Percentiles rank a stretch among this genome's conserved stretches.
Evolutionary conservation across 169 alveolate genomes (phyloP).

Genomic region (Eimeria tenella): DNA sequence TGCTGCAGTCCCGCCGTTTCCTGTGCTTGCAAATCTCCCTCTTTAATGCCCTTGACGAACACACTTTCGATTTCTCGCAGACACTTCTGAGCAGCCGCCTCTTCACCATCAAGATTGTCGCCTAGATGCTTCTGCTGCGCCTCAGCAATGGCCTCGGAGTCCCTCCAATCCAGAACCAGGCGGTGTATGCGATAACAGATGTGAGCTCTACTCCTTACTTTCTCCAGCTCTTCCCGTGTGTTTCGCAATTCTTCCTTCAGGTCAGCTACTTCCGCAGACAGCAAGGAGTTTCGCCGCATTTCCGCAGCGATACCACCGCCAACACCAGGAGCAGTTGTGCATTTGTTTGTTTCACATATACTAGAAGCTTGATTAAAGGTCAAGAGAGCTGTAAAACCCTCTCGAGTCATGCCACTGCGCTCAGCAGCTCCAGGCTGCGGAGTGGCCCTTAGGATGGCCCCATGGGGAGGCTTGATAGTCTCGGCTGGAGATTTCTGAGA

Average conservation of each 20-base stretch:
- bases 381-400: no score
- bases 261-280: background rate
- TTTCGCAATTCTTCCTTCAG: background rate
- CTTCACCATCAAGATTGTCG: background rate
- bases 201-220: background rate
- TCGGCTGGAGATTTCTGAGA: no score
- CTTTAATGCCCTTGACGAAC: background rate
- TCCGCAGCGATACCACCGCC: slow-evolving; percentile 16
- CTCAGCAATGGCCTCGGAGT: background rate
- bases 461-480: no score
- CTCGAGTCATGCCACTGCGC: no score
- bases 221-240: background rate
- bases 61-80: background rate
- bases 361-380: no score
- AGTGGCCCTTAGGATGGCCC: no score
- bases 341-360: background rate
- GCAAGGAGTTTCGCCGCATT: background rate
- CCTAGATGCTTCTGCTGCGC: background rate
- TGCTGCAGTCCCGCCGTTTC: slow-evolving; percentile 11
- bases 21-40: background rate
- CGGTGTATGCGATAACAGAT: background rate
- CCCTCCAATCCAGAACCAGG: background rate
- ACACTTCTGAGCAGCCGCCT: background rate
- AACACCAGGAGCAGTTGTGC: background rate
- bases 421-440: no score